Percentiles rank a stretch among this genome's conserved stretches.
Evolutionary conservation across 306 rosid species (phyloP).

Genomic region (Lathyrus tuberosus): DNA sequence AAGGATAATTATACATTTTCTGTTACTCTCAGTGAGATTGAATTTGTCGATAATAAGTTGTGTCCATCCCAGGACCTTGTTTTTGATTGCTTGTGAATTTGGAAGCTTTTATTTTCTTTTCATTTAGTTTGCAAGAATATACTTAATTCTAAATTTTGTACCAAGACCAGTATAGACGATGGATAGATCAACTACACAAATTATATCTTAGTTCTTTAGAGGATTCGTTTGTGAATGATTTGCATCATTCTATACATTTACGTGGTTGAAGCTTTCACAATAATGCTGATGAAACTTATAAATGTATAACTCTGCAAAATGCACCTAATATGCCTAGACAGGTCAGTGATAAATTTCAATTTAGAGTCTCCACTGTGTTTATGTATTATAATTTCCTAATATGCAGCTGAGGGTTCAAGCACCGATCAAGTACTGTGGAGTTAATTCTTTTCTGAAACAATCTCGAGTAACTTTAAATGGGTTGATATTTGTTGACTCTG

Average conservation of each 20-base stretch:
- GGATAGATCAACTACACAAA: too few species aligned
- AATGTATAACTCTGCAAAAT: slow-evolving; percentile 45
- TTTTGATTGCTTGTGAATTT: too few species aligned
- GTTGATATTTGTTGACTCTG: too few species aligned
- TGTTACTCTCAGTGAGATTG: too few species aligned
- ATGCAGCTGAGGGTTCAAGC: slow-evolving; percentile 45
- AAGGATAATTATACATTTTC: too few species aligned
- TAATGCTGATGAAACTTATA: slow-evolving; percentile 37
- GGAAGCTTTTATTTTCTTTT: too few species aligned
- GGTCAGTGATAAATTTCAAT: slow-evolving; percentile 55
- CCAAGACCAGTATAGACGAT: too few species aligned
- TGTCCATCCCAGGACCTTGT: too few species aligned
- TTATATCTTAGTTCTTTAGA: slow-evolving; percentile 77
- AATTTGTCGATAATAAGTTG: too few species aligned
- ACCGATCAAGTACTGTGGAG: slow-evolving; percentile 54
- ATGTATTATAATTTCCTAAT: slow-evolving; percentile 31
- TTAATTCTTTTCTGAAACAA: slow-evolving; percentile 24
- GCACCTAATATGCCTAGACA: slow-evolving; percentile 48
- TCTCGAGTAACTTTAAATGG: slow-evolving; percentile 19
- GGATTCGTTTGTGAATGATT: slow-evolving; percentile 73
- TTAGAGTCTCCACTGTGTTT: slow-evolving; percentile 28
- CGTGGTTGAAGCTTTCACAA: slow-evolving; percentile 43
- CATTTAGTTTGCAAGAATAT: too few species aligned
- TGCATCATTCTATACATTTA: slow-evolving; percentile 52
- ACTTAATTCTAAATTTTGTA: too few species aligned